A percentile compares a stretch with the other conserved stretches of the same genome.
These are phyloP conservation scores for Boletus subluridellus DNA, from an alignment of 1,284 basidiomycete genomes.

Conservation along the genomic window DNA sequence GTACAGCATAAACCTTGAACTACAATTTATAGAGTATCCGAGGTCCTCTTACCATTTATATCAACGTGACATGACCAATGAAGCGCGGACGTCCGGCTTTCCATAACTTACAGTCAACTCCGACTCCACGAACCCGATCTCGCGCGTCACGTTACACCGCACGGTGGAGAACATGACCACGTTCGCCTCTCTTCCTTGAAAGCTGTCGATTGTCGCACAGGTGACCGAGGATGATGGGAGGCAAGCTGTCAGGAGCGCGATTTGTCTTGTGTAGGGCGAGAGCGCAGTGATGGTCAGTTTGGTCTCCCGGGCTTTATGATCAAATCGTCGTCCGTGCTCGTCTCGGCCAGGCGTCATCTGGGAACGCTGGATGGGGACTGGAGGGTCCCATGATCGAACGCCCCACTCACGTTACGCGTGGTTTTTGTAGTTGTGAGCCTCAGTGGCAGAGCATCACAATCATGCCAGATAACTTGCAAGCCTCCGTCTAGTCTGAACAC, in stretches of 20 bases:
- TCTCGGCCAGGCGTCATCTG: background rate
- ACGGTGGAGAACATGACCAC: constrained; percentile 71
- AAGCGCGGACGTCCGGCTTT: no score
- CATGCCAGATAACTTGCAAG: no score
- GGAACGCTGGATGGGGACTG: constrained; percentile 3
- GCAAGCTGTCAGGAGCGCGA: constrained; percentile 41
- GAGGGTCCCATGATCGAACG: constrained; percentile 11
- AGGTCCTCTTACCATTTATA: no score
- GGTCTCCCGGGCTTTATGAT: background rate
- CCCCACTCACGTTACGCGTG: constrained; percentile 54
- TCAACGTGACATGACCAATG: no score
- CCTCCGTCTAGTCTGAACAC: no score
- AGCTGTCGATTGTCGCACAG: no score
- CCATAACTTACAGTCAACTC: no score
- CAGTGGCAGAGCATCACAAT: no score
- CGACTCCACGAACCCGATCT: constrained; percentile 71
- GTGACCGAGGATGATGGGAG: constrained; percentile 43
- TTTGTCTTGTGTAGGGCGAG: constrained; percentile 59
- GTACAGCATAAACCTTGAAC: no score
- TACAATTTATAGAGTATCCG: no score
- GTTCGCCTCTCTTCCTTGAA: constrained; percentile 74
- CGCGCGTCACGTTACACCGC: constrained; percentile 53
- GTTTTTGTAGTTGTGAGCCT: constrained; percentile 40
- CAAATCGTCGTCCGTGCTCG: background rate
- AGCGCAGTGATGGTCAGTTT: constrained; percentile 48